These are phyloP conservation scores for Tetrapyrgos nigripes DNA, from an alignment of 1,284 basidiomycete genomes.

Conservation along the genomic window DNA sequence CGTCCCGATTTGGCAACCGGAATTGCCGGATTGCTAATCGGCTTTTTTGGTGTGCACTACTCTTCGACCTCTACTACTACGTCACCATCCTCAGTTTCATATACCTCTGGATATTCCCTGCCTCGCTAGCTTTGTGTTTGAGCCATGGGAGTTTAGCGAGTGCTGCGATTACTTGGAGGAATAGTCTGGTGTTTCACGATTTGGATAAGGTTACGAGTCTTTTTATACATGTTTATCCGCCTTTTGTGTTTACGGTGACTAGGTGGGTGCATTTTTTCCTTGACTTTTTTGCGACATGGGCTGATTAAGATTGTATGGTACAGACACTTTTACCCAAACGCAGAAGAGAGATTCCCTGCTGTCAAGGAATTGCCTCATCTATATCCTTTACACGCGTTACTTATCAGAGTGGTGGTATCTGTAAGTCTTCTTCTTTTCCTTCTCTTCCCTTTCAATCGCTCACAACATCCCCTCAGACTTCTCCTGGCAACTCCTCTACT, in stretches of 20 bases:
- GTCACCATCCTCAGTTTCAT: constrained; percentile 88
- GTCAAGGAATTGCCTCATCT: constrained; percentile 68
- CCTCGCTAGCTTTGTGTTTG: constrained; percentile 74
- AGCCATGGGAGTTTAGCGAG: constrained; percentile 90
- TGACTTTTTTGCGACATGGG: constrained; percentile 12
- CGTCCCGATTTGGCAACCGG: constrained; percentile 82
- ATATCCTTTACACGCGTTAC: constrained; percentile 65
- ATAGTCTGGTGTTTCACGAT: constrained; percentile 96
- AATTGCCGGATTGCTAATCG: constrained; percentile 91
- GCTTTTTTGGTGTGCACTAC: constrained; percentile 91
- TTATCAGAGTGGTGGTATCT: constrained; percentile 77
- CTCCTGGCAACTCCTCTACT: constrained; percentile 89
- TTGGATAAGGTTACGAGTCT: constrained; percentile 92
- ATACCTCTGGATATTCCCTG: constrained; percentile 86
- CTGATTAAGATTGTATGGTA: constrained; percentile 2
- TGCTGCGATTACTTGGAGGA: constrained; percentile 95
- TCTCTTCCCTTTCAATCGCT: constrained; percentile 18
- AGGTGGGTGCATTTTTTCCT: constrained; percentile 54
- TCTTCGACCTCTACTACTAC: constrained; percentile 91
- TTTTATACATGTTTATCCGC: constrained; percentile 91
- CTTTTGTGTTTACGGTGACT: constrained; percentile 88
- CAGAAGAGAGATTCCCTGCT: constrained; percentile 83
- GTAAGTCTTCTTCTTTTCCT: constrained; percentile 48
- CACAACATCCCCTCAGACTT: constrained; percentile 58
- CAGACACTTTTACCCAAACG: constrained; percentile 85